These are phyloP conservation scores for Galeopsis tetrahit DNA, from an alignment of 257 asterid species.

Conservation along the genomic window DNA sequence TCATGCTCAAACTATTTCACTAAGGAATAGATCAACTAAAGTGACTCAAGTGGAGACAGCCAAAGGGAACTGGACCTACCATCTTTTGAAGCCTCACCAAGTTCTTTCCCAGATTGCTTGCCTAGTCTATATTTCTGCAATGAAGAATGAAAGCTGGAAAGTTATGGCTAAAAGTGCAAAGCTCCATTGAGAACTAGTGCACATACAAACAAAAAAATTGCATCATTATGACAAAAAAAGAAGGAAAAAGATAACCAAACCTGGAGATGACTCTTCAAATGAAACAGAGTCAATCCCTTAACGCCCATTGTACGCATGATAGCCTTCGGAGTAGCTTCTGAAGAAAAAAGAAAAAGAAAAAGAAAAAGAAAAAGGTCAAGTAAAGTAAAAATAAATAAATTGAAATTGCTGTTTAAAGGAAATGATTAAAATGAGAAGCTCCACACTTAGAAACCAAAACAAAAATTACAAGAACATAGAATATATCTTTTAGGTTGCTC, in stretches of 20 bases:
- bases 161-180: constrained; percentile 1
- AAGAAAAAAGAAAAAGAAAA: constrained; percentile 26
- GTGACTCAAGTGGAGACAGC: constrained; percentile 26
- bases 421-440: constrained; percentile 20
- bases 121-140: constrained; percentile 86
- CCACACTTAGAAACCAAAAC: constrained; percentile 14
- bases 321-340: constrained; percentile 97
- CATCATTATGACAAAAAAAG: constrained; percentile 1
- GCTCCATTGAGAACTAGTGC: constrained; percentile 18
- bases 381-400: neutral
- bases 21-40: neutral
- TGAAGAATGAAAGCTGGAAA: constrained; percentile 30
- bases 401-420: neutral
- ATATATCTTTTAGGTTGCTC: constrained; percentile 9
- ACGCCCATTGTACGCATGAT: constrained; percentile 90
- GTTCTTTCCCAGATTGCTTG: constrained; percentile 84
- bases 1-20: constrained; percentile 11
- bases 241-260: constrained; percentile 38
- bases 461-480: neutral
- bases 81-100: constrained; percentile 72
- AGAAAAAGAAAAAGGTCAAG: neutral
- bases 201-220: constrained; percentile 10
- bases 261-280: constrained; percentile 91
- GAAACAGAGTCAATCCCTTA: constrained; percentile 87
- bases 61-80: constrained; percentile 54